These are phyloP conservation scores for Podila clonocystis DNA, from an alignment of 192 early-diverging fungal species.

Conservation along the genomic window DNA sequence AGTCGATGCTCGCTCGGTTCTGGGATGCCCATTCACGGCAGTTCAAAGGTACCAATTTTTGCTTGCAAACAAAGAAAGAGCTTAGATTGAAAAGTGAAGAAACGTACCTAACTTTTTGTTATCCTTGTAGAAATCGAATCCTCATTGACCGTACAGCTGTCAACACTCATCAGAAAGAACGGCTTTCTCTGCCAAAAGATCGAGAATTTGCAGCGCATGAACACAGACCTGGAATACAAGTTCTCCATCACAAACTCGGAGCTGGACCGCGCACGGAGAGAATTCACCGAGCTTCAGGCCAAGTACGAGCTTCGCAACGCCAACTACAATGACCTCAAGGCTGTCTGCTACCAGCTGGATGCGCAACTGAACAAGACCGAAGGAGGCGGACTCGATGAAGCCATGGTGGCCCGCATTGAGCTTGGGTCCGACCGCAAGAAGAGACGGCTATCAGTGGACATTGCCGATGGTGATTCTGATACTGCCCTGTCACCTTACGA, in stretches of 20 bases:
- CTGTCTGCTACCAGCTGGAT: slow-evolving; percentile 50
- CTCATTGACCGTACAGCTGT: slow-evolving; percentile 45
- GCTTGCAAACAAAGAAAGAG: background rate
- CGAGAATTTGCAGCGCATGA: slow-evolving; percentile 45
- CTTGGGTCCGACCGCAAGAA: slow-evolving; percentile 34
- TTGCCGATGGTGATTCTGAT: slow-evolving; percentile 41
- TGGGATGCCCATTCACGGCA: slow-evolving; percentile 50
- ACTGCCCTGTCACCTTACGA: slow-evolving; percentile 32
- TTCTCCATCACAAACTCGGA: slow-evolving; percentile 51
- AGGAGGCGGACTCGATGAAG: slow-evolving; percentile 33
- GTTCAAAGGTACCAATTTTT: slow-evolving; percentile 26
- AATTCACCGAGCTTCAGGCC: slow-evolving; percentile 42
- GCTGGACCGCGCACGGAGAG: slow-evolving; percentile 42
- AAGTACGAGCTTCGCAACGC: slow-evolving; percentile 48
- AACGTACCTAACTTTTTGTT: background rate
- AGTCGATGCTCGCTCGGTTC: slow-evolving; percentile 44
- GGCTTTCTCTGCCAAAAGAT: slow-evolving; percentile 53
- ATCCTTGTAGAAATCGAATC: slow-evolving; percentile 32
- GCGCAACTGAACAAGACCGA: slow-evolving; percentile 43
- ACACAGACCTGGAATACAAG: slow-evolving; percentile 50
- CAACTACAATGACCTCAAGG: slow-evolving; percentile 49
- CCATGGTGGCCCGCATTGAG: slow-evolving; percentile 42
- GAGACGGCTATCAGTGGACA: slow-evolving; percentile 37
- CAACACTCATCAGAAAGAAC: slow-evolving; percentile 48
- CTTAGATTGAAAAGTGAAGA: background rate